A percentile compares a stretch with the other conserved stretches of the same genome.
Evolutionary conservation across 2,329 filamentous ascomycete genomes (phyloP).

Genomic region (Fusarium sp.): DNA sequence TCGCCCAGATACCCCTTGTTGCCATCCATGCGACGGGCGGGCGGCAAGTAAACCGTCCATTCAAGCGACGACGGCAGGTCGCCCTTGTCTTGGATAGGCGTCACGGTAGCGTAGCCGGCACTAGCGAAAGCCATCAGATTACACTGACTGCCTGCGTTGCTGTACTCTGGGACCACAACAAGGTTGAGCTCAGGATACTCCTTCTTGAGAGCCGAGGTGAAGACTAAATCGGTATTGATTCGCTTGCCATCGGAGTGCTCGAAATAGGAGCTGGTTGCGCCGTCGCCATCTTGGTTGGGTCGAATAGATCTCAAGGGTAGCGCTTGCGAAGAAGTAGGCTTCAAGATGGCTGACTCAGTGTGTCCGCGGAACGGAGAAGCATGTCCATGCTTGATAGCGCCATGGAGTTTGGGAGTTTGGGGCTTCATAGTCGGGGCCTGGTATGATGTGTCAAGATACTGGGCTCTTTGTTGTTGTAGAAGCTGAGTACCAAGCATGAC

Average conservation of each 20-base stretch:
- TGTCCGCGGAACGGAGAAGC: neutral
- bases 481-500: too few relatives aligned
- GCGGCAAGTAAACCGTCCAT: conserved; percentile 59
- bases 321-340: neutral
- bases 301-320: neutral
- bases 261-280: conserved; percentile 47
- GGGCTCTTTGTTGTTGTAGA: too few relatives aligned
- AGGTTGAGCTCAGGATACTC: conserved; percentile 62
- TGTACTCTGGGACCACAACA: conserved; percentile 54
- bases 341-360: neutral
- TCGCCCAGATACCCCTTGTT: conserved; percentile 54
- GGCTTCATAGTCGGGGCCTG: neutral
- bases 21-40: conserved; percentile 59
- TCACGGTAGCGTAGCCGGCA: conserved; percentile 56
- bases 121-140: conserved; percentile 61
- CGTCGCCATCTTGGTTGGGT: neutral
- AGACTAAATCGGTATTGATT: conserved; percentile 61
- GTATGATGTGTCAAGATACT: too few relatives aligned
- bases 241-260: conserved; percentile 59
- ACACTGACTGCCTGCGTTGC: conserved; percentile 33
- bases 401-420: neutral
- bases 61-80: conserved; percentile 55
- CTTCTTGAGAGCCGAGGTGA: conserved; percentile 58
- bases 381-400: neutral
- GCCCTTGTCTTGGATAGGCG: conserved; percentile 48